These are phyloP conservation scores for Odonthalia washingtoniensis DNA, from an alignment of 31 red algal species.

Conservation along the genomic window DNA sequence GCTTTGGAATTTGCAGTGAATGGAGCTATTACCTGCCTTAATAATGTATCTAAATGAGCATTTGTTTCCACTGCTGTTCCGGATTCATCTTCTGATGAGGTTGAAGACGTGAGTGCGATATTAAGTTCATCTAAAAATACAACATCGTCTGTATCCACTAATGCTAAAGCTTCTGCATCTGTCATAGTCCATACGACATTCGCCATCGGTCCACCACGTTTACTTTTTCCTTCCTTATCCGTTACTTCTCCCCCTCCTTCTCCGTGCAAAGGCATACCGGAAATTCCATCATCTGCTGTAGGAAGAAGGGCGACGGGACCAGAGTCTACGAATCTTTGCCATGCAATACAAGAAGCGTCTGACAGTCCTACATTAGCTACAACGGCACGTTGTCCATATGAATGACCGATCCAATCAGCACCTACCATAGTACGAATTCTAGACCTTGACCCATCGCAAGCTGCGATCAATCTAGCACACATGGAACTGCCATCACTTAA, in stretches of 20 bases:
- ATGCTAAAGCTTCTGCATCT: constrained; percentile 71
- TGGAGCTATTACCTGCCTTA: not conserved
- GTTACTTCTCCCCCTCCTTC: no score
- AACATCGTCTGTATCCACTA: constrained; percentile 54
- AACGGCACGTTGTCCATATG: constrained; percentile 84
- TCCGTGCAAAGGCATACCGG: not conserved
- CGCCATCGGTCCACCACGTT: constrained; percentile 25
- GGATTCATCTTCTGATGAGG: not conserved
- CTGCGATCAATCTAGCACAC: constrained; percentile 59
- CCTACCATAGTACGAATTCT: constrained; percentile 63
- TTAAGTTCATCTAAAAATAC: constrained; percentile 85
- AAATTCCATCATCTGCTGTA: constrained; percentile 53
- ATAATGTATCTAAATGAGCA: not conserved
- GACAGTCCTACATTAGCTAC: constrained; percentile 75
- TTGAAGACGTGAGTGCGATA: constrained; percentile 36
- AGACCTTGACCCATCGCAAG: constrained; percentile 90
- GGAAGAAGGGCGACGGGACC: constrained; percentile 95
- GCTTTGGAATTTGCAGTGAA: not conserved
- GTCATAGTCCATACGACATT: constrained; percentile 95
- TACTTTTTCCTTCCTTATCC: not conserved
- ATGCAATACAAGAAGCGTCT: constrained; percentile 44
- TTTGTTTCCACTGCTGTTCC: not conserved
- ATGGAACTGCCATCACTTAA: not conserved
- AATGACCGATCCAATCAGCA: constrained; percentile 57
- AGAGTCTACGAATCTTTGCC: constrained; percentile 85